Conservation (phyloP, 202 grass and related monocot species). For the Zizania palustris region DNA sequence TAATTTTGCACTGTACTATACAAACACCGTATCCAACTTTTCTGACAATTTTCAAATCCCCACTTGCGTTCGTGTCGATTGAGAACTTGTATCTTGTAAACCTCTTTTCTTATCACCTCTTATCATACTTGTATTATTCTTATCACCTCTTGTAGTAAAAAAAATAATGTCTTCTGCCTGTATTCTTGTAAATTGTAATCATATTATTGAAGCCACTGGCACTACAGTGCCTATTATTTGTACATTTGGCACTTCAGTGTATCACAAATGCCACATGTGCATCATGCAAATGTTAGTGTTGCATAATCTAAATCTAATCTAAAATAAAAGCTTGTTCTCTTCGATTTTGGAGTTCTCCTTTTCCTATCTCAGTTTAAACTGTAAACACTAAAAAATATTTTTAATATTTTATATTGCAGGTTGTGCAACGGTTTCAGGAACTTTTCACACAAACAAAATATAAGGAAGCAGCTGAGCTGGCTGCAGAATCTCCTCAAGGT, state of each 20-base stretch:
- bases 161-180: not conserved
- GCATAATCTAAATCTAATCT: not conserved
- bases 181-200: not conserved
- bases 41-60: not conserved
- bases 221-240: not conserved
- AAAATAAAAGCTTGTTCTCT: not conserved
- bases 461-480: slow-evolving; percentile 93
- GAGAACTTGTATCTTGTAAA: not conserved
- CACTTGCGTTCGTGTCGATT: slow-evolving; percentile 1
- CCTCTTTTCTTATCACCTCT: too few species aligned
- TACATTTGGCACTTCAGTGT: slow-evolving; percentile 1
- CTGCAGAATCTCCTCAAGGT: slow-evolving; percentile 89
- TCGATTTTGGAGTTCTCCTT: not conserved
- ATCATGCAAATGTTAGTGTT: not conserved
- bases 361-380: slow-evolving; percentile 11
- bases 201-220: not conserved
- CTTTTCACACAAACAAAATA: slow-evolving; percentile 92
- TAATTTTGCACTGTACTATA: slow-evolving; percentile 26
- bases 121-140: too few species aligned
- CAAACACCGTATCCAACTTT: not conserved
- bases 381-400: slow-evolving; percentile 1
- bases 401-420: slow-evolving; percentile 58
- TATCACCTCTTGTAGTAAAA: too few species aligned
- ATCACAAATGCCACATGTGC: not conserved
- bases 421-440: slow-evolving; percentile 96